Percentiles rank a stretch among this genome's conserved stretches.
Conservation (phyloP, 805 yeast genomes). For the Myxozyma sirexii region DNA sequence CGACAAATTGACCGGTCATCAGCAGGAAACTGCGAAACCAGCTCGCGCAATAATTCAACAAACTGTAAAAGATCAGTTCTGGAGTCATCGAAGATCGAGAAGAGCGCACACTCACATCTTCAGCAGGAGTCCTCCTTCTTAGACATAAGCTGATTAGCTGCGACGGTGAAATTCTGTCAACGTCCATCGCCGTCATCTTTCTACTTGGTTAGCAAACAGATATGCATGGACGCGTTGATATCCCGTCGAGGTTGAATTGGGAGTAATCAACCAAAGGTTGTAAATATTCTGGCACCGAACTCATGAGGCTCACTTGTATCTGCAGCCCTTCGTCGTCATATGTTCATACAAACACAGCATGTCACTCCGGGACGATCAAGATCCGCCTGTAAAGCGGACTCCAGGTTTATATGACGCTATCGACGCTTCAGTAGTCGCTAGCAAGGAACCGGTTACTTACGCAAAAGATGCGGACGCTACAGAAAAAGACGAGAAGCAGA, state of each 20-base stretch:
- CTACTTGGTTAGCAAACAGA: not conserved
- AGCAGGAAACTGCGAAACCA: not conserved
- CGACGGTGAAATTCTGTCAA: not conserved
- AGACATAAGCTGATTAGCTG: slow-evolving; percentile 3
- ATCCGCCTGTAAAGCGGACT: not conserved
- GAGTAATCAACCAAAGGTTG: not conserved
- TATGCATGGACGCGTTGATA: not conserved
- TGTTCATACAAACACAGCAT: slow-evolving; percentile 2
- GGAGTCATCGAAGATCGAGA: not conserved
- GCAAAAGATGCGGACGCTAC: not conserved
- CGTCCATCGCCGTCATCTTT: not conserved
- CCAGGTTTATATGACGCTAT: slow-evolving; percentile 16
- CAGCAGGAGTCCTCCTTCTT: slow-evolving; percentile 4
- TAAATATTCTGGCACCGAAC: not conserved
- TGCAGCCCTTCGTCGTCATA: no score
- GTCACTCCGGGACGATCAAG: not conserved
- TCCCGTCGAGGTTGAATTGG: not conserved
- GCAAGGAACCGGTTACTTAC: slow-evolving; percentile 15
- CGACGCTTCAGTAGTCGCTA: slow-evolving; percentile 1
- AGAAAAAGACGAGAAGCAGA: slow-evolving; percentile 10
- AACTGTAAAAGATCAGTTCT: not conserved
- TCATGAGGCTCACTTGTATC: slow-evolving; percentile 9
- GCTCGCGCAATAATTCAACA: not conserved
- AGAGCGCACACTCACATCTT: not conserved
- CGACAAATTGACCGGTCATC: slow-evolving; percentile 5